Percentiles rank a stretch among this genome's conserved stretches.
phyloP scores from a whole-genome alignment of 2,329 filamentous ascomycete species.

The Aureobasidium melanogenum region DNA sequence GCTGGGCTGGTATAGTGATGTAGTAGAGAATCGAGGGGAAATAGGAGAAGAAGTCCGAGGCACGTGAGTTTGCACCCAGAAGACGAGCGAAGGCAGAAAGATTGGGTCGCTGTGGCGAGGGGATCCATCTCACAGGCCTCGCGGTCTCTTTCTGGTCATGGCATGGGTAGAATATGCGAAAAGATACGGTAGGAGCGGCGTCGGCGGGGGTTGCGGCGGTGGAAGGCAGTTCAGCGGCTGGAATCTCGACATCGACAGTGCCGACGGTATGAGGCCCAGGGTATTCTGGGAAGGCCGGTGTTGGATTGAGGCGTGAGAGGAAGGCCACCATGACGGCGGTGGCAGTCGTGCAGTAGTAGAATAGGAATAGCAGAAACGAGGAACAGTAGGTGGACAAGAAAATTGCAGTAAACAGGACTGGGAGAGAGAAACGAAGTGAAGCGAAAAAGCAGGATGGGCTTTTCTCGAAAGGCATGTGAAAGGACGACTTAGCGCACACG shows the following conservation, averaged over 20 bases:
- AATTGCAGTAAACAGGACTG: background rate
- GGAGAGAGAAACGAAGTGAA: background rate
- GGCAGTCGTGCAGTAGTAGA: background rate
- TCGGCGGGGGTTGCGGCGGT: constrained; percentile 50
- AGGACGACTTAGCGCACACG: constrained; percentile 5
- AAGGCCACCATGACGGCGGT: constrained; percentile 31
- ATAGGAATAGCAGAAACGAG: background rate
- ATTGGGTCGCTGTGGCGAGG: constrained; percentile 64
- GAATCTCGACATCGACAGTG: constrained; percentile 70
- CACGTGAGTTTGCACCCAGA: constrained; percentile 52
- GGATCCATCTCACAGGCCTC: constrained; percentile 62
- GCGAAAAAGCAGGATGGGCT: background rate
- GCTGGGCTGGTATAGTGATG: constrained; percentile 61
- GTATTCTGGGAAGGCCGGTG: constrained; percentile 66
- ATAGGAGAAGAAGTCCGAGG: constrained; percentile 32
- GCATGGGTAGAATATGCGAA: constrained; percentile 75
- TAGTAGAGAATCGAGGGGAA: constrained; percentile 51
- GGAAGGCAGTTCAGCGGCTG: constrained; percentile 45
- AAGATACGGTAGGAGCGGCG: constrained; percentile 61
- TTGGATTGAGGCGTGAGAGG: constrained; percentile 46
- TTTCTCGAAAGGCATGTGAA: constrained; percentile 8
- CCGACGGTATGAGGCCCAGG: constrained; percentile 72
- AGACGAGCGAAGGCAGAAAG: constrained; percentile 70
- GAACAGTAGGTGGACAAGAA: background rate
- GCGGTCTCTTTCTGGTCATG: constrained; percentile 22